Conservation (phyloP, 2,329 filamentous ascomycete genomes). For the Ceratocystis smalleyi region DNA sequence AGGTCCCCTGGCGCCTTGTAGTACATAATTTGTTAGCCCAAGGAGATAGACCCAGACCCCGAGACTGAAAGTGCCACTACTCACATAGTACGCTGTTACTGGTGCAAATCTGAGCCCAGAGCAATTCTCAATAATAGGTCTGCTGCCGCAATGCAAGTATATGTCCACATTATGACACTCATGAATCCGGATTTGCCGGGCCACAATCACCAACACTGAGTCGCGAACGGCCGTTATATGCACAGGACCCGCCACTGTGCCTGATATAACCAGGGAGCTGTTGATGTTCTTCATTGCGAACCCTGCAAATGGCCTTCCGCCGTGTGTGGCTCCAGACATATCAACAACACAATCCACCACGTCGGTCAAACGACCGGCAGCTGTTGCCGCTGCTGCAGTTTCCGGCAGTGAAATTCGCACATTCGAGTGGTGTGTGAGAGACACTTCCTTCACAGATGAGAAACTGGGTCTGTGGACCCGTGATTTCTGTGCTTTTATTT, state of each 20-base stretch:
- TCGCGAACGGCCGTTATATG: slow-evolving; percentile 65
- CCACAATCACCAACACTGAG: slow-evolving; percentile 61
- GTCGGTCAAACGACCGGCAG: slow-evolving; percentile 56
- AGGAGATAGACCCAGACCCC: neutral
- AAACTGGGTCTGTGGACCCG: slow-evolving; percentile 46
- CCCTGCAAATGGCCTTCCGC: slow-evolving; percentile 51
- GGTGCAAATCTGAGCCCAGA: slow-evolving; percentile 61
- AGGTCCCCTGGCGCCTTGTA: slow-evolving; percentile 6
- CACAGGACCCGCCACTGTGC: slow-evolving; percentile 61
- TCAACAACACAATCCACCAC: slow-evolving; percentile 61
- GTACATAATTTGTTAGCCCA: slow-evolving; percentile 10
- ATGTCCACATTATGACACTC: slow-evolving; percentile 67
- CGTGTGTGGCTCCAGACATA: slow-evolving; percentile 49
- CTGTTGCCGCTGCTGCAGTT: slow-evolving; percentile 53
- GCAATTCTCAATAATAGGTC: slow-evolving; percentile 91
- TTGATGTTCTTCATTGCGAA: slow-evolving; percentile 51
- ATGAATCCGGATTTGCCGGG: slow-evolving; percentile 86
- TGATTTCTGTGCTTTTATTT: slow-evolving; percentile 31
- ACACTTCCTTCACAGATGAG: slow-evolving; percentile 43
- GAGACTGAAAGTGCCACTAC: neutral
- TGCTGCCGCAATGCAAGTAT: slow-evolving; percentile 65
- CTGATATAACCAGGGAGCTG: slow-evolving; percentile 59
- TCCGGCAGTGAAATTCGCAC: slow-evolving; percentile 63
- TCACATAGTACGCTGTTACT: slow-evolving; percentile 52
- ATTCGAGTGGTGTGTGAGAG: slow-evolving; percentile 50